These are phyloP conservation scores for Stentor coeruleus DNA, from an alignment of 73 alveolate genomes.

Conservation along the genomic window DNA sequence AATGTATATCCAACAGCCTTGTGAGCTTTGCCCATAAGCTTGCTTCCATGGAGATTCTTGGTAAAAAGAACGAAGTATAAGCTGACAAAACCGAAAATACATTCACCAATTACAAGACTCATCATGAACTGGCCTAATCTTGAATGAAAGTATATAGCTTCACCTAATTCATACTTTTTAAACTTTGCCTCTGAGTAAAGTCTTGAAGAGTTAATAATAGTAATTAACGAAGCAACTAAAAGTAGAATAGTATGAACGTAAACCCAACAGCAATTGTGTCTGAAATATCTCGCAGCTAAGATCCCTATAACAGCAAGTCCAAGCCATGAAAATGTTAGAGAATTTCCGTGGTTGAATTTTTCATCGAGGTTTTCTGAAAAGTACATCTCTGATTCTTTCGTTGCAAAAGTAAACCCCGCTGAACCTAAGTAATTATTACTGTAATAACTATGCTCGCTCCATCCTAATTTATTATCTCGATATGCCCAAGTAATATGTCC, in stretches of 20 bases:
- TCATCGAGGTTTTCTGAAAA: not conserved
- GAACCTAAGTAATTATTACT: not conserved
- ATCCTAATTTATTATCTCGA: not conserved
- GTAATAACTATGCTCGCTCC: not conserved
- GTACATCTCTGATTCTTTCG: not conserved
- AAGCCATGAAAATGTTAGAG: not conserved
- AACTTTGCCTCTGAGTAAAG: conserved; percentile 9
- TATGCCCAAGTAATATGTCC: conserved; percentile 9
- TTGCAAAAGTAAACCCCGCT: not conserved
- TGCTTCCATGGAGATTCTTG: not conserved
- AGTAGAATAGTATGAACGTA: not conserved
- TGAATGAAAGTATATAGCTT: not conserved
- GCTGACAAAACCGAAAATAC: not conserved
- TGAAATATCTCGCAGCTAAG: not conserved
- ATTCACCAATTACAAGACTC: not conserved
- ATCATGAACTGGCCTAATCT: not conserved
- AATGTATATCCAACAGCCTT: conserved; percentile 9
- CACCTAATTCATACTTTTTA: not conserved
- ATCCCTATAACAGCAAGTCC: conserved; percentile 11
- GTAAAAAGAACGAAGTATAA: not conserved
- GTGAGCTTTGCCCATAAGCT: not conserved
- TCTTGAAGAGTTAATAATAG: not conserved
- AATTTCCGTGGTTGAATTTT: not conserved
- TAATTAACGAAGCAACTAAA: not conserved
- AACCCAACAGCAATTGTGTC: not conserved